Conservation (phyloP, 164 flowering plant species). For the Paratinospora sagittata region DNA sequence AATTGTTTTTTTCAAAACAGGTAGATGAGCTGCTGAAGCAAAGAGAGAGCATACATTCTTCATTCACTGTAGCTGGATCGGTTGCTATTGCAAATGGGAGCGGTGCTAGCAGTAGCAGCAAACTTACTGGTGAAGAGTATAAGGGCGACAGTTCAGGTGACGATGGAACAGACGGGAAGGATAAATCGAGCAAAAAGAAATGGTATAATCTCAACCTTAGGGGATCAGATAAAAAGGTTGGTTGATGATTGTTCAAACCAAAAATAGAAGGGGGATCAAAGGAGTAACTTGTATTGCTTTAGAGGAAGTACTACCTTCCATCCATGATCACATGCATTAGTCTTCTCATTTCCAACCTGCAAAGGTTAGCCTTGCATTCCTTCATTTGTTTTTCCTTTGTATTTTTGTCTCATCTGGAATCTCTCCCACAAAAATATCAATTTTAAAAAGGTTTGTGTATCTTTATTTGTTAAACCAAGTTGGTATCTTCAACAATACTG, state of each 20-base stretch:
- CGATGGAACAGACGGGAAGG: slow-evolving; percentile 71
- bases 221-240: slow-evolving; percentile 65
- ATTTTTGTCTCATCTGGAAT: background rate
- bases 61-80: slow-evolving; percentile 43
- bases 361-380: background rate
- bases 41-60: slow-evolving; percentile 68
- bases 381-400: background rate
- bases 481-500: background rate
- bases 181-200: slow-evolving; percentile 64
- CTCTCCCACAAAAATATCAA: background rate
- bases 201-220: slow-evolving; percentile 77
- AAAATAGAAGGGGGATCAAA: background rate
- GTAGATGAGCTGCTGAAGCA: slow-evolving; percentile 92
- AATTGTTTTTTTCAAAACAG: slow-evolving; percentile 30
- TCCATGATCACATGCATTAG: background rate
- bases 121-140: slow-evolving; percentile 46
- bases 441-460: background rate
- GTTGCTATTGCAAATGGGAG: slow-evolving; percentile 20
- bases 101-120: slow-evolving; percentile 31
- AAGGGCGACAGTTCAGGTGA: slow-evolving; percentile 54
- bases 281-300: background rate
- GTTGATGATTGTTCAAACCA: slow-evolving; percentile 19
- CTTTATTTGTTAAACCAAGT: background rate
- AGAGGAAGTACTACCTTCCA: background rate
- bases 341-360: background rate